A percentile compares a stretch with the other conserved stretches of the same genome.
Evolutionary conservation across 495 filamentous ascomycete genomes (phyloP).

Genomic region (Thermothielavioides terrestris): DNA sequence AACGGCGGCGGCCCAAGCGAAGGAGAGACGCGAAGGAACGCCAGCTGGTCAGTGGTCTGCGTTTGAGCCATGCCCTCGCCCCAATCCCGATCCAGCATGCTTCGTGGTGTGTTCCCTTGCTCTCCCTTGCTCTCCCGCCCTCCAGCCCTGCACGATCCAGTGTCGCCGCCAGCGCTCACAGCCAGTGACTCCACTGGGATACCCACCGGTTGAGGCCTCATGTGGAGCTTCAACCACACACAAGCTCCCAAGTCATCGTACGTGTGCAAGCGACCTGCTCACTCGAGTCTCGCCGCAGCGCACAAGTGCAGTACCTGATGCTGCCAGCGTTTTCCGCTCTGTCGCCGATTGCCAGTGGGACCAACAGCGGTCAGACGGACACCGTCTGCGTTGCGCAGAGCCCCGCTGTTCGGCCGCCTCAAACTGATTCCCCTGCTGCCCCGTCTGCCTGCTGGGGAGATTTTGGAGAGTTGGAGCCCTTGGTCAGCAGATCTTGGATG

Average conservation of each 20-base stretch:
- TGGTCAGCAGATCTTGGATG: constrained; percentile 10
- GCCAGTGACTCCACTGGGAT: constrained; percentile 15
- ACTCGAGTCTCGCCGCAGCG: no score
- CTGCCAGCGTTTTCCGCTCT: no score
- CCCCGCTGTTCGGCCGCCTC: neutral
- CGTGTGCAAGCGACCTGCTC: constrained; percentile 10
- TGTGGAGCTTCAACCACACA: constrained; percentile 21
- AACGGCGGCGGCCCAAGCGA: constrained; percentile 10
- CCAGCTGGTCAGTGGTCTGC: constrained; percentile 9
- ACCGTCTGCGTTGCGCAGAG: no score
- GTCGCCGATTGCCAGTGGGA: no score
- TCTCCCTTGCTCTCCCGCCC: no score
- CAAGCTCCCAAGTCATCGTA: constrained; percentile 20
- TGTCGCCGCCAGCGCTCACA: constrained; percentile 2
- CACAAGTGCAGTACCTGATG: no score
- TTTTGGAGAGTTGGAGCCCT: constrained; percentile 2
- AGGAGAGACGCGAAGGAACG: constrained; percentile 1
- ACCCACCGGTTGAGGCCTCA: constrained; percentile 26
- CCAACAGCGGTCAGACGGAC: no score
- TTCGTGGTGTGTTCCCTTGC: neutral
- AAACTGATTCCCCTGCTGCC: neutral
- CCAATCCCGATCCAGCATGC: constrained; percentile 12
- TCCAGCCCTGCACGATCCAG: constrained; percentile 6
- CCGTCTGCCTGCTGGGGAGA: neutral
- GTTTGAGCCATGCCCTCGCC: constrained; percentile 5